These are phyloP conservation scores for Fusarium luffae DNA, from an alignment of 2,329 filamentous ascomycete genomes.

Conservation along the genomic window DNA sequence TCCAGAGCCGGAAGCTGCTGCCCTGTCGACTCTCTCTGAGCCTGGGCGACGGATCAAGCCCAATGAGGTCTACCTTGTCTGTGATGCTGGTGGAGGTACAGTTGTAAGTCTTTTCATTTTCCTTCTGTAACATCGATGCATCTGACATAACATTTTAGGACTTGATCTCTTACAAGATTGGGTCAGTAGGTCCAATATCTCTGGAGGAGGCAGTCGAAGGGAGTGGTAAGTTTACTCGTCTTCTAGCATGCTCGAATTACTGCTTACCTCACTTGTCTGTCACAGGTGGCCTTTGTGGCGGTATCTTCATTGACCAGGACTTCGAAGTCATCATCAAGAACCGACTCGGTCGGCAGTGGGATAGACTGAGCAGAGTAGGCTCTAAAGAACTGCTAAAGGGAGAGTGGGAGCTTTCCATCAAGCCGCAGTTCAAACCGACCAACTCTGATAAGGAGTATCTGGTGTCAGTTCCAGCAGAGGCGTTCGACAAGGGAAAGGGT, in stretches of 20 bases:
- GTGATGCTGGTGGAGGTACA: not conserved
- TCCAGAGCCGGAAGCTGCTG: not conserved
- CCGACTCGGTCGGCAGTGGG: not conserved
- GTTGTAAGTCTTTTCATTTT: not conserved
- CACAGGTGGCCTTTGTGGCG: not conserved
- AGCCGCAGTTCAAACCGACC: not conserved
- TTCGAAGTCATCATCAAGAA: not conserved
- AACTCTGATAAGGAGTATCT: not conserved
- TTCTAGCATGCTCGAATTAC: rapidly evolving
- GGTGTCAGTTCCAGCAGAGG: not conserved
- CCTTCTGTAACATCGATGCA: too few species aligned
- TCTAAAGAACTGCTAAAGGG: not conserved
- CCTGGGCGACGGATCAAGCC: not conserved
- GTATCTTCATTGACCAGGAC: not conserved
- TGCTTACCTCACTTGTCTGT: not conserved
- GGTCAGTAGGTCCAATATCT: too few species aligned
- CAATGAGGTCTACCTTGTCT: not conserved
- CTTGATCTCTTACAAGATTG: constrained; percentile 3
- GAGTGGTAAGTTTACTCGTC: not conserved
- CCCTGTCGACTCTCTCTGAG: not conserved
- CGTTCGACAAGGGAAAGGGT: not conserved
- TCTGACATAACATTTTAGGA: not conserved
- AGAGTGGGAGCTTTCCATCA: constrained; percentile 1
- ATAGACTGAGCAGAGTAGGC: not conserved
- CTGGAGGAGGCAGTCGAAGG: not conserved